Percentiles rank a stretch among this genome's conserved stretches.
phyloP scores from a whole-genome alignment of 2,329 filamentous ascomycete genomes.

The Rhynchosporium secalis region DNA sequence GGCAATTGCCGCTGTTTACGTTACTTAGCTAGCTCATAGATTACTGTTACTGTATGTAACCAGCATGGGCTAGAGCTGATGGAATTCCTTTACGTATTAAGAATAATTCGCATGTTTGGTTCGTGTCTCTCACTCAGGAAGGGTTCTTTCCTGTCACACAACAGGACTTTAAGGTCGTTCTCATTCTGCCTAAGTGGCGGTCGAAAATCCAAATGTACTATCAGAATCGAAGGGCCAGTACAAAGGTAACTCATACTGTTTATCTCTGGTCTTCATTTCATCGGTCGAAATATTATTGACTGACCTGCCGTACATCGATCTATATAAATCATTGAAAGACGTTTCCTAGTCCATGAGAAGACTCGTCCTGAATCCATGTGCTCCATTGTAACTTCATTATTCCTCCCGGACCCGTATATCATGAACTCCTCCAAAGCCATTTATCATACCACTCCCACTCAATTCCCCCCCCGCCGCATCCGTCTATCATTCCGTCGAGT shows the following conservation, averaged over 20 bases:
- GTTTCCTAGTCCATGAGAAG: conserved; percentile 24
- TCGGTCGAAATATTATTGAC: conserved; percentile 5
- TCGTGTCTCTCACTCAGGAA: not conserved
- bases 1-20: too few relatives aligned
- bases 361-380: conserved; percentile 29
- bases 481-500: not conserved
- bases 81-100: too few relatives aligned
- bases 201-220: not conserved
- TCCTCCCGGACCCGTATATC: conserved; percentile 19
- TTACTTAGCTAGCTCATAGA: too few relatives aligned
- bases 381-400: conserved; percentile 24
- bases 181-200: too few relatives aligned
- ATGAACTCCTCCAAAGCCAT: conserved; percentile 13
- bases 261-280: not conserved
- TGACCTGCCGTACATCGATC: conserved; percentile 19
- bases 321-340: conserved; percentile 26
- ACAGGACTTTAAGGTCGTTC: not conserved
- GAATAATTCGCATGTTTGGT: not conserved
- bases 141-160: not conserved
- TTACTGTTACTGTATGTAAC: too few relatives aligned
- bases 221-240: not conserved
- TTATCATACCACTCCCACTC: conserved; percentile 17
- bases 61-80: too few relatives aligned
- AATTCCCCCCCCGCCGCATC: not conserved
- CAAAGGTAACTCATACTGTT: not conserved